Percentiles rank a stretch among this genome's conserved stretches.
phyloP scores from a whole-genome alignment of 805 yeast species.

The Candida piceae region DNA sequence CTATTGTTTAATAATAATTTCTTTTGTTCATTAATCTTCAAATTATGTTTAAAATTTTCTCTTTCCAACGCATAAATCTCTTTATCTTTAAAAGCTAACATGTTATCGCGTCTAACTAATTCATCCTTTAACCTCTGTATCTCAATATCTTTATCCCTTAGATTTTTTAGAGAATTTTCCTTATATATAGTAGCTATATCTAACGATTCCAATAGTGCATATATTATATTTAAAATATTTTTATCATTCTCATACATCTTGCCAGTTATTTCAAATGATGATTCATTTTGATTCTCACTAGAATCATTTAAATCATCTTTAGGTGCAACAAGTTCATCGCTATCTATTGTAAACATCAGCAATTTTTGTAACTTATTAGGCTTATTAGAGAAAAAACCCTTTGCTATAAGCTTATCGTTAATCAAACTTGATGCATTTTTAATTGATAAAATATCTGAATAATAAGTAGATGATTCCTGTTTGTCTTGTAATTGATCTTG shows the following conservation, averaged over 20 bases:
- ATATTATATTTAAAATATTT: constrained; percentile 24
- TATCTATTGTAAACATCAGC: constrained; percentile 18
- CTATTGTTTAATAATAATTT: constrained; percentile 9
- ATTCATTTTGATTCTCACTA: too few relatives aligned
- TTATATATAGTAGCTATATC: constrained; percentile 20
- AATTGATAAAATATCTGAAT: constrained; percentile 16
- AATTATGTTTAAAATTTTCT: constrained; percentile 14
- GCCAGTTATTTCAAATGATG: constrained; percentile 13
- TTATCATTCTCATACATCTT: constrained; percentile 29
- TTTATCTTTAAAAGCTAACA: constrained; percentile 13
- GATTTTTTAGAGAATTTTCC: constrained; percentile 11
- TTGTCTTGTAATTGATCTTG: neutral
- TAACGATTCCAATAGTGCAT: constrained; percentile 19
- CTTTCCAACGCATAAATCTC: constrained; percentile 14
- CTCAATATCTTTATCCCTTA: constrained; percentile 12
- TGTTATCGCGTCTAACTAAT: constrained; percentile 3
- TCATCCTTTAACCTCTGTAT: constrained; percentile 10
- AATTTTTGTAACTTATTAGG: constrained; percentile 14
- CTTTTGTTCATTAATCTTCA: constrained; percentile 9
- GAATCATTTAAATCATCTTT: neutral
- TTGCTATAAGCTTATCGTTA: constrained; percentile 22
- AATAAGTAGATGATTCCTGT: neutral
- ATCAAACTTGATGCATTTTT: constrained; percentile 21
- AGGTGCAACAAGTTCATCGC: constrained; percentile 7
- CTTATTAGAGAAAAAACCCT: constrained; percentile 21